Base-by-base conservation (phyloP, 768 basidiomycete species). In the Tremella fuciformis region DNA sequence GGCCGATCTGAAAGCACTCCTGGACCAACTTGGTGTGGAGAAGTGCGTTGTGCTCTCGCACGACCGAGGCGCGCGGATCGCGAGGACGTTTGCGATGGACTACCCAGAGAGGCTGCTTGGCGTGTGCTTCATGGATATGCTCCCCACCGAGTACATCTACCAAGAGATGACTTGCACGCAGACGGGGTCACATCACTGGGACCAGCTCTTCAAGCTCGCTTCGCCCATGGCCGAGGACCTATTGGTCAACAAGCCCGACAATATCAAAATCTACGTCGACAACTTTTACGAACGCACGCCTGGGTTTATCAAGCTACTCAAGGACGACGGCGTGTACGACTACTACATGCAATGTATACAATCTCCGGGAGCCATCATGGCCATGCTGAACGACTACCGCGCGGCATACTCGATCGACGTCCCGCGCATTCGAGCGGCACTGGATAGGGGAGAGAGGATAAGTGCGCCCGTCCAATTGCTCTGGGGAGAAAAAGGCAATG, bases 201-300 rank as follows among this genome's bases (percentile, higher is more conserved):
- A 46, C 16, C 42, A 46, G 15, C 42, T 46, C 6, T 46, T 46
- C 42, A 46, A 46, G 22, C 22, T 46, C 18, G 42, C 42, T 18
- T 46, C 42, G n/a, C 42, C 42, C n/a, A 46, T 46, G 42, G 42
- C 42, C 42, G 42, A 46, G 42, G 42, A 46, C 15, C 42, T 46
- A 4, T 15, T 46, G 18, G 42, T 18, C 22, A 22, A 22, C n/a
- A 46, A 46, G n/a, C 18, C 42, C n/a, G 42, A 18, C 15, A 46
- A 46, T 46, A 46, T 22, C 42, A 46, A 46, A 15, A 46, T 46
- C 42, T 46, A 46, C 42, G 42, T 46, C 18, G 42, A 46, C 42
- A 46, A 46, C 22, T 46, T 46, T 22, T 46, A 46, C 42, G 42
- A 46, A 46, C n/a, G 42, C 18, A 46, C 42, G 6, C 42, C 42